Evolutionary conservation across 2,329 filamentous ascomycete genomes (phyloP), one percentile per base, ranked within the genome.

Genomic region (Xylariaceae sp.): DNA sequence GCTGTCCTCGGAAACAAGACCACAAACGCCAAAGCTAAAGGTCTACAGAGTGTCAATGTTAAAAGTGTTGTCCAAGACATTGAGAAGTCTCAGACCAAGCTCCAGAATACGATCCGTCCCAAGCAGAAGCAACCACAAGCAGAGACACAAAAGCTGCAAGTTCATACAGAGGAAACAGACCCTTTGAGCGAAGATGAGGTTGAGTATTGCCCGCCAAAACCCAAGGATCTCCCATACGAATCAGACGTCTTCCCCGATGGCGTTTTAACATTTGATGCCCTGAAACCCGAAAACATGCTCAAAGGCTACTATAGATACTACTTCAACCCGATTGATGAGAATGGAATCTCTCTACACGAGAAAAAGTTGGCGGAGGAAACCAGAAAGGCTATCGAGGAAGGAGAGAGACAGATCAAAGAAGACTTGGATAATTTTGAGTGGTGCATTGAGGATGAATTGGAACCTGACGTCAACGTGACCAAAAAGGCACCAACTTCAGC

Each of bases 1-100:
- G 92, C 92, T 30, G 89, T 91, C 10, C 77, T 99, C 41, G 93
- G 93, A 27, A 88, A 91, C 79, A 99, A 99, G 74, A 97, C 93
- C 1, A 97, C 94, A 46, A 99, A 99, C 72, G 91, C 90, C 48
- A 97, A 96, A 77, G 82, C 87, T 55, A 84, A 79, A 68, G 80
- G 79, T 43, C 81, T 85, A 61, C 86, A 88, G 59, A 86, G 85
- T 3, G 83, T 83, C 6, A 86, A 82, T 24, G 86, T 82, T 26
- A 87, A 86, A 64, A 76, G 76, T 53, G 76, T 78, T 18, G 78
- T 81, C 33, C 78, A 81, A 41, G 83, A 86, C 53, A 72, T 82
- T 43, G 85, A 86, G 59, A 39, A 57, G 18, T 54, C 54, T 9
- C 55, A 60, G 20, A 48, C 3, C 36, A 52, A 49, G 39, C 47